These are phyloP conservation scores for Setaria italica DNA, from an alignment of 202 grass and related monocot species.

Conservation along the genomic window DNA sequence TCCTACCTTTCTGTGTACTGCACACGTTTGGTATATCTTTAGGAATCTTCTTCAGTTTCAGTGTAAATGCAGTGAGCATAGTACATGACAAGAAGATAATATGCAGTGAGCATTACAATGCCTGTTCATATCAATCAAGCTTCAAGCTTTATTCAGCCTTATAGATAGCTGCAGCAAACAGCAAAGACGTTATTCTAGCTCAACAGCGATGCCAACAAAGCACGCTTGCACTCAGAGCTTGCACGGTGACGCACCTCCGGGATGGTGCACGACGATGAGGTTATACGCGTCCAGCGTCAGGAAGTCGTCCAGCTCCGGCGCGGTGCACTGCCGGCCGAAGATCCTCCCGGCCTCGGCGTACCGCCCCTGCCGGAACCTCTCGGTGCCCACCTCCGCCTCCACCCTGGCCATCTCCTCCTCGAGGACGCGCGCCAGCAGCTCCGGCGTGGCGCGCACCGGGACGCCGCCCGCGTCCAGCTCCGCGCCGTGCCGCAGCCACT, in stretches of 20 bases:
- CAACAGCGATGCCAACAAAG: not conserved
- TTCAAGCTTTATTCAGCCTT: conserved; percentile 14
- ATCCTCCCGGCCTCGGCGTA: conserved; percentile 71
- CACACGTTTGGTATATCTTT: too few species aligned
- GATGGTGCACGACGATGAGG: conserved; percentile 73
- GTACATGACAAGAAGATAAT: not conserved
- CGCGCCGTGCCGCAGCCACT: conserved; percentile 75
- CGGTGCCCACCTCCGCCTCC: conserved; percentile 58
- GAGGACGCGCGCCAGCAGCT: conserved; percentile 70
- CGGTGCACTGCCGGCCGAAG: conserved; percentile 72
- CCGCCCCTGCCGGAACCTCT: conserved; percentile 57
- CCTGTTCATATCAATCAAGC: not conserved
- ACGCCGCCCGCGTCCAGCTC: conserved; percentile 61
- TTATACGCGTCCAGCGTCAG: conserved; percentile 89
- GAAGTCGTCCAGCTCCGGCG: conserved; percentile 85
- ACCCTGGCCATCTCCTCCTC: conserved; percentile 86
- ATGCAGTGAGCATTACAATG: not conserved
- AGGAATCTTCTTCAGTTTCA: too few species aligned
- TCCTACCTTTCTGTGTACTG: too few species aligned
- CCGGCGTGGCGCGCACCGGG: conserved; percentile 57
- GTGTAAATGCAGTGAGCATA: too few species aligned
- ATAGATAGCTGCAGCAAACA: conserved; percentile 1
- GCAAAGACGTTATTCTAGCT: conserved; percentile 41
- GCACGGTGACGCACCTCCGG: conserved; percentile 47
- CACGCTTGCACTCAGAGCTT: conserved; percentile 55